These are phyloP conservation scores for Rhizopogon roseolus DNA, from an alignment of 768 basidiomycete species.

Conservation along the genomic window DNA sequence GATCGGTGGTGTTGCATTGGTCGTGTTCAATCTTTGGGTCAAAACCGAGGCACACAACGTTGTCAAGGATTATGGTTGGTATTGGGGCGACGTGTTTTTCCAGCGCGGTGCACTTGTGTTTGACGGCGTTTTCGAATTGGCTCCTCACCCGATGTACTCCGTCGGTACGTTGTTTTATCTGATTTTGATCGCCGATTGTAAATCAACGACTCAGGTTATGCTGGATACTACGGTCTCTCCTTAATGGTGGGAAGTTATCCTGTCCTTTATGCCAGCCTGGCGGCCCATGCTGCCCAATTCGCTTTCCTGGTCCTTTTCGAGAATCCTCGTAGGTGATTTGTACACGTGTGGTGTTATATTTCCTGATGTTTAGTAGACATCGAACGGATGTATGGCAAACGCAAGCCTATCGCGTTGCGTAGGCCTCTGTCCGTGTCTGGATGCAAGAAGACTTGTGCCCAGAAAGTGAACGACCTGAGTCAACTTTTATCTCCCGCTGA, in stretches of 20 bases:
- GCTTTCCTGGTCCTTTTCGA: slow-evolving; percentile 94
- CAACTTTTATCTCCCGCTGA: slow-evolving; percentile 11
- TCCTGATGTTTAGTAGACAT: slow-evolving; percentile 55
- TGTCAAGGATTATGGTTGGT: slow-evolving; percentile 98
- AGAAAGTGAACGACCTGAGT: slow-evolving; percentile 8
- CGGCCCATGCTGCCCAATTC: slow-evolving; percentile 93
- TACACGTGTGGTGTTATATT: not conserved
- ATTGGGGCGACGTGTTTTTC: slow-evolving; percentile 93
- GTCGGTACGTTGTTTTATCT: slow-evolving; percentile 43
- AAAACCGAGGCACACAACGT: slow-evolving; percentile 97
- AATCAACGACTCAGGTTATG: slow-evolving; percentile 54
- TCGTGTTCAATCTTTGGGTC: slow-evolving; percentile 96
- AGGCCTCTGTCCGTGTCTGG: slow-evolving; percentile 47
- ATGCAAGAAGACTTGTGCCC: slow-evolving; percentile 9
- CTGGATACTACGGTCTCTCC: slow-evolving; percentile 96
- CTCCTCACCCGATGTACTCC: slow-evolving; percentile 95
- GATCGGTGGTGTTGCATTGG: slow-evolving; percentile 79
- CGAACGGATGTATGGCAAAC: slow-evolving; percentile 89
- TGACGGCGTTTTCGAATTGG: slow-evolving; percentile 95
- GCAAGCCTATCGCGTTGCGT: slow-evolving; percentile 84
- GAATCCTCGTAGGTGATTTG: slow-evolving; percentile 77
- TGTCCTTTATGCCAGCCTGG: slow-evolving; percentile 90
- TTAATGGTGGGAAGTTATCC: slow-evolving; percentile 85
- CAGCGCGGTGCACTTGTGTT: slow-evolving; percentile 92
- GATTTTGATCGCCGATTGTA: not conserved